Base-by-base conservation (phyloP, 805 yeast genomes). In the Ogataea dorogensis region DNA sequence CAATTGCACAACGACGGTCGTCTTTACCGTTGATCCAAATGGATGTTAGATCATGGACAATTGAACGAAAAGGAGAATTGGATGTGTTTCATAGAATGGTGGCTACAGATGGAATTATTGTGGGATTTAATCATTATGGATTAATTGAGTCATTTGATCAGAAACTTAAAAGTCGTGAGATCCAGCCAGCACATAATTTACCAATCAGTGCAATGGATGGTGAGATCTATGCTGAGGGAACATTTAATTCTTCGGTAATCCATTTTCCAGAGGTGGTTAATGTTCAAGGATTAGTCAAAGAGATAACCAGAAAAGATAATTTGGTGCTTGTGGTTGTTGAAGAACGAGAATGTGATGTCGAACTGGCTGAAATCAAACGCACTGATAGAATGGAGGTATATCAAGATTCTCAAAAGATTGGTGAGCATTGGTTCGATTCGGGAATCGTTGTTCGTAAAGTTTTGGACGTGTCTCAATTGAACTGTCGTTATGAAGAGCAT, bases 361-460 rank as follows among this genome's bases (percentile, higher is more conserved):
- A 35, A 16, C 16, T 14, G 17, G 39, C 24, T 16, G 33, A 35
- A 17, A 23, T 29, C 22, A 35, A 29, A 19, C 17, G 30, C 18
- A 29, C 21, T 9, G 33, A 35, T 13, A 26, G 39, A 22, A 6
- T 35, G 17, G 39, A 35, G 22, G 39, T 35, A 7, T 36, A 36
- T 21, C 12, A 17, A 10, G 27, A 13, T 1, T 20, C 22, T 2
- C 22, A 16, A 9, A 34, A 35, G 15, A 13, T 34, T 13, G 36
- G 26, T 10, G 36, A 28, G 26, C 38, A 34, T 20, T 43, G 46
- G 28, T 47, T 53, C 28, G 51, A 49, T 13, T 26, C 35, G 2
- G 43, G 44, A 14, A 30, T 36, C 21, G 27, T 13, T 21, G 49
- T 43, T 6, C 42, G 27, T 14, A 39, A 38, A 29, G 18, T 52